phyloP scores from a whole-genome alignment of 169 alveolate genomes.

The Plasmodium vivax region DNA sequence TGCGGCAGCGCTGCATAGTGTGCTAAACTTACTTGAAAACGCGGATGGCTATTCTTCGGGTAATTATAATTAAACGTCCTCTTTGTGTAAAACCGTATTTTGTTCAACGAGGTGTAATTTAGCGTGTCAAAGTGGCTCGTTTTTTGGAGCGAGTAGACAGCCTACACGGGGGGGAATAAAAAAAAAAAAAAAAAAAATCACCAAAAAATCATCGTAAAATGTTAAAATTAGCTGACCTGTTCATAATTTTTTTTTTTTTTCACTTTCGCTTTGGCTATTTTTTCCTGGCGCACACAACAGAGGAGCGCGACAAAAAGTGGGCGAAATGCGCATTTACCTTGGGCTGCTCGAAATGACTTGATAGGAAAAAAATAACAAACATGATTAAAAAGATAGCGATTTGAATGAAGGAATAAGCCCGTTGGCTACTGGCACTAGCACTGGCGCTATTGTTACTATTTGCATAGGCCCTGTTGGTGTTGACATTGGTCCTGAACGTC shows the following conservation, averaged over 20 bases:
- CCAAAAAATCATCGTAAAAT: neutral
- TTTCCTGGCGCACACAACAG: neutral
- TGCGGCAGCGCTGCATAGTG: neutral
- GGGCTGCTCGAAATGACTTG: constrained; percentile 74
- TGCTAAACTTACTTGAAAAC: constrained; percentile 62
- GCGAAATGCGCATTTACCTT: constrained; percentile 13
- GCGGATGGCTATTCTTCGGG: constrained; percentile 65
- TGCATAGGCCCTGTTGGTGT: constrained; percentile 17
- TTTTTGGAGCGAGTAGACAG: constrained; percentile 69
- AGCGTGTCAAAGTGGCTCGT: constrained; percentile 60
- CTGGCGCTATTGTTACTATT: constrained; percentile 20
- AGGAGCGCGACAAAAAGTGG: neutral
- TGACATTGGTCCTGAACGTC: constrained; percentile 36
- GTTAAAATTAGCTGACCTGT: neutral
- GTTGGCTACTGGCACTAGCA: constrained; percentile 41
- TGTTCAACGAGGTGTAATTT: constrained; percentile 69
- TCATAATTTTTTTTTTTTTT: neutral
- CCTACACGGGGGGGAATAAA: neutral
- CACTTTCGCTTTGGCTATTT: neutral
- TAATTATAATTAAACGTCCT: constrained; percentile 66
- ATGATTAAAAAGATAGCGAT: constrained; percentile 49
- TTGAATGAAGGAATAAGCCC: constrained; percentile 38
- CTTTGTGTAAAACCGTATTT: constrained; percentile 68
- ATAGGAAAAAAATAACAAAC: constrained; percentile 66
- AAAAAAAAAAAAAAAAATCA: neutral